Conservation (phyloP, 1,284 basidiomycete genomes). For the Schizophyllum amplum region DNA sequence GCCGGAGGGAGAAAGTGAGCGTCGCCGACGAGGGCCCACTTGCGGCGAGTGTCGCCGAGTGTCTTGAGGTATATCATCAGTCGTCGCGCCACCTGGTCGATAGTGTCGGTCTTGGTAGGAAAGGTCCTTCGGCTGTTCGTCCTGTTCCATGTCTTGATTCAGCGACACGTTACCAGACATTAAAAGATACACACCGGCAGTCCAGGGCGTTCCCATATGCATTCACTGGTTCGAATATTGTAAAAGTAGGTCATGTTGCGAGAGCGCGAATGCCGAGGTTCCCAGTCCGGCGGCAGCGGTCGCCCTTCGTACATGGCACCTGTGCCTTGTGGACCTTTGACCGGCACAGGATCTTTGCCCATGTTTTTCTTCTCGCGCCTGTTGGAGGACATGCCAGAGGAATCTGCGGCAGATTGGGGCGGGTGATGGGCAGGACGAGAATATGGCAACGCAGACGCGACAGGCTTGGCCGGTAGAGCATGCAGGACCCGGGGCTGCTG, state of each 20-base stretch:
- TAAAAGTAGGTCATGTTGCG: not conserved
- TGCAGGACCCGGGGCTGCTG: not conserved
- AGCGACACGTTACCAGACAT: too few relatives aligned
- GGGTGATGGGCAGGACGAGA: not conserved
- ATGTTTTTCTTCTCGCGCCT: not conserved
- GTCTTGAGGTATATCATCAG: not conserved
- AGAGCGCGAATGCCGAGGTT: not conserved
- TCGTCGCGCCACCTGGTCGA: conserved; percentile 32
- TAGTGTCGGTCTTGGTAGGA: conserved; percentile 60
- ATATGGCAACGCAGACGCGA: not conserved
- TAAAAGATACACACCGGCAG: too few relatives aligned
- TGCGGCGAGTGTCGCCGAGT: not conserved
- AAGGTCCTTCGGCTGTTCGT: conserved; percentile 24
- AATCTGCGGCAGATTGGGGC: not conserved
- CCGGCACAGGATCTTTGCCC: not conserved
- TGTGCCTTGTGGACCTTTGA: not conserved
- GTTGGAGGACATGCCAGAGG: not conserved
- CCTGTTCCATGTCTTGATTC: conserved; percentile 20
- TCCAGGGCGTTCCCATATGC: conserved; percentile 10
- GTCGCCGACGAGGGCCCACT: not conserved
- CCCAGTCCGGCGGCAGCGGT: conserved; percentile 4
- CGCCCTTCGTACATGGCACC: not conserved
- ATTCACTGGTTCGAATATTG: conserved; percentile 6
- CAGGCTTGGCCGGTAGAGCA: not conserved
- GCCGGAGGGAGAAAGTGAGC: not conserved